phyloP scores from a whole-genome alignment of 441 rosid species.

The Sinapis alba region DNA sequence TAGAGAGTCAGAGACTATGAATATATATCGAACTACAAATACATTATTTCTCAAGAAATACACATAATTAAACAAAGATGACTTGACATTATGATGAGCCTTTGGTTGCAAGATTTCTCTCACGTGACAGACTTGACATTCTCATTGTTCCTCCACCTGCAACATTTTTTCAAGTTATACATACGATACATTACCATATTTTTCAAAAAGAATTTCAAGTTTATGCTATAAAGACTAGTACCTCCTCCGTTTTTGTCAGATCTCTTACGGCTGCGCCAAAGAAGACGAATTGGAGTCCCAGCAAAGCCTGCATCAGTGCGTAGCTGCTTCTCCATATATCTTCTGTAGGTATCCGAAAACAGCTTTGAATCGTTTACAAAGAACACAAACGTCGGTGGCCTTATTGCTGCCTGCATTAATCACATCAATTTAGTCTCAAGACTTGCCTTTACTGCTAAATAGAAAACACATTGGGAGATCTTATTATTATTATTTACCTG shows the following conservation, averaged over 20 bases:
- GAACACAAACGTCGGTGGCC: constrained; percentile 95
- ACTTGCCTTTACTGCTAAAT: not conserved
- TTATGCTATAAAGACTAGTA: not conserved
- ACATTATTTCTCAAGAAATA: constrained; percentile 3
- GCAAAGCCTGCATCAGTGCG: constrained; percentile 83
- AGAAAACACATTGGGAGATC: not conserved
- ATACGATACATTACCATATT: not conserved
- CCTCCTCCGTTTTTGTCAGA: constrained; percentile 63
- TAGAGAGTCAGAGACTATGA: not conserved
- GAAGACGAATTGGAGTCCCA: constrained; percentile 92
- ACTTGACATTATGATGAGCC: constrained; percentile 12
- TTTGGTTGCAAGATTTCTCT: constrained; percentile 35
- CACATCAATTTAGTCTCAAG: not conserved
- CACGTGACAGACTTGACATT: constrained; percentile 35
- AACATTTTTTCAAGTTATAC: constrained; percentile 1
- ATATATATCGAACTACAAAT: not conserved
- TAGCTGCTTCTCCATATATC: constrained; percentile 95
- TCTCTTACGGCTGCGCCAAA: constrained; percentile 93
- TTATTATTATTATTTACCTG: constrained; percentile 52
- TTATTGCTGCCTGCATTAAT: constrained; percentile 80
- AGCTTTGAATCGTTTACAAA: constrained; percentile 90
- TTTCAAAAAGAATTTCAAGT: not conserved
- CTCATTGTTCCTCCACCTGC: constrained; percentile 43
- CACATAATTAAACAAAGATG: not conserved
- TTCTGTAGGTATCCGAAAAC: constrained; percentile 84